phyloP scores from a whole-genome alignment of 805 yeast genomes.

The Vanderwaltozyma yarrowii region DNA sequence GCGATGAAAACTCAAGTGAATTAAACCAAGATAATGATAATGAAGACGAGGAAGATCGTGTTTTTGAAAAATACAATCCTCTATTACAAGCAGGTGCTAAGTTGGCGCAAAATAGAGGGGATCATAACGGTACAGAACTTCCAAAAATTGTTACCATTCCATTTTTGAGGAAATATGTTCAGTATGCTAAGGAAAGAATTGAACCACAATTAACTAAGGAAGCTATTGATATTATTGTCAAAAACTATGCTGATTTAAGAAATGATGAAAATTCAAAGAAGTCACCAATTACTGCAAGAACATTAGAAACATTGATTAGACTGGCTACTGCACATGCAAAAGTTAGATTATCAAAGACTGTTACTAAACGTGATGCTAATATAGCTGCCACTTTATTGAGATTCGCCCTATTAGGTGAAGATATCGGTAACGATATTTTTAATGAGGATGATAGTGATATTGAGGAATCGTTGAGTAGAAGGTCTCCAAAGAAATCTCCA shows the following conservation, averaged over 20 bases:
- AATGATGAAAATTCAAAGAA: conserved; percentile 74
- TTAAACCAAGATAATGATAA: conserved; percentile 28
- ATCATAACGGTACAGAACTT: conserved; percentile 28
- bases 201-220: conserved; percentile 67
- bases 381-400: conserved; percentile 80
- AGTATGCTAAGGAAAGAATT: conserved; percentile 83
- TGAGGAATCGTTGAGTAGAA: conserved; percentile 9
- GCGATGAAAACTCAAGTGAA: conserved; percentile 34
- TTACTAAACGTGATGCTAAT: conserved; percentile 68
- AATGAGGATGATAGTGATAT: conserved; percentile 16
- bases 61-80: conserved; percentile 80
- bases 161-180: conserved; percentile 84
- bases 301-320: conserved; percentile 91
- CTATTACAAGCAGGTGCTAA: conserved; percentile 72
- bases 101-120: conserved; percentile 29
- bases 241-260: conserved; percentile 69
- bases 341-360: conserved; percentile 70
- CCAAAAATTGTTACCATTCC: conserved; percentile 59
- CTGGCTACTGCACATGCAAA: conserved; percentile 94
- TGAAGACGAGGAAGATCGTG: conserved; percentile 43
- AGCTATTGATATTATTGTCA: conserved; percentile 75
- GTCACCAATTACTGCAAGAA: conserved; percentile 97
- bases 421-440: conserved; percentile 18
- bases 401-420: conserved; percentile 59
- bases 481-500: conserved; percentile 27